Evolutionary conservation across 148 eudicot genomes (phyloP).

Genomic region (Chenopodium quinoa): DNA sequence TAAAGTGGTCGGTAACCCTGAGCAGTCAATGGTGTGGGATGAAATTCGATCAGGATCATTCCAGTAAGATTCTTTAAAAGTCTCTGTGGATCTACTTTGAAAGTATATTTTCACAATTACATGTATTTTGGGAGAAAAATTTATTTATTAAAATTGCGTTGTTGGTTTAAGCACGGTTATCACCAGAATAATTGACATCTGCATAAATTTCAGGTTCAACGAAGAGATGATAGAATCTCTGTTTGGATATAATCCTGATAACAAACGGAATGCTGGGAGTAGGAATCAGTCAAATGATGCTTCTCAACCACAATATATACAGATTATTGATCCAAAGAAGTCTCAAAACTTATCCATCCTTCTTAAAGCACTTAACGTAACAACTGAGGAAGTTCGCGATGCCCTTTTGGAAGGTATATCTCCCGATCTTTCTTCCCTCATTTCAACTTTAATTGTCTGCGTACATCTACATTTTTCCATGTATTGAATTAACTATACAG

Average conservation of each 20-base stretch:
- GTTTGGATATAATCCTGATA: slow-evolving; percentile 51
- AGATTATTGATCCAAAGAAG: slow-evolving; percentile 58
- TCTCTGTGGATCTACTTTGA: neutral
- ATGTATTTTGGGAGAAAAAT: neutral
- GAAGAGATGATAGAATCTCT: slow-evolving; percentile 65
- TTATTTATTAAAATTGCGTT: too few relatives aligned
- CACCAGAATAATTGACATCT: neutral
- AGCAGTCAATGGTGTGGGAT: slow-evolving; percentile 77
- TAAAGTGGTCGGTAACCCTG: slow-evolving; percentile 56
- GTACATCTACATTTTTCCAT: neutral
- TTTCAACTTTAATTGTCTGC: neutral
- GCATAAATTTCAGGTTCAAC: slow-evolving; percentile 46
- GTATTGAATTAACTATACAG: neutral
- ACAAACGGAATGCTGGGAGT: slow-evolving; percentile 30
- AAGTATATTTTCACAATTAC: neutral
- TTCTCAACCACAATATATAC: slow-evolving; percentile 37
- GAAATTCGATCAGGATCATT: slow-evolving; percentile 53
- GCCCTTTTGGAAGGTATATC: slow-evolving; percentile 53
- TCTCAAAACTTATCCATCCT: slow-evolving; percentile 63
- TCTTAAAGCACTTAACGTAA: slow-evolving; percentile 56
- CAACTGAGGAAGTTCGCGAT: slow-evolving; percentile 48
- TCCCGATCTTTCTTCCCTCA: neutral
- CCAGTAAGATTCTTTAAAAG: slow-evolving; percentile 36
- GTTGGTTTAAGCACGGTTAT: neutral
- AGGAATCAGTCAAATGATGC: slow-evolving; percentile 27